These are phyloP conservation scores for Graphiopsis chlorocephala DNA, from an alignment of 2,329 filamentous ascomycete species.

Conservation along the genomic window DNA sequence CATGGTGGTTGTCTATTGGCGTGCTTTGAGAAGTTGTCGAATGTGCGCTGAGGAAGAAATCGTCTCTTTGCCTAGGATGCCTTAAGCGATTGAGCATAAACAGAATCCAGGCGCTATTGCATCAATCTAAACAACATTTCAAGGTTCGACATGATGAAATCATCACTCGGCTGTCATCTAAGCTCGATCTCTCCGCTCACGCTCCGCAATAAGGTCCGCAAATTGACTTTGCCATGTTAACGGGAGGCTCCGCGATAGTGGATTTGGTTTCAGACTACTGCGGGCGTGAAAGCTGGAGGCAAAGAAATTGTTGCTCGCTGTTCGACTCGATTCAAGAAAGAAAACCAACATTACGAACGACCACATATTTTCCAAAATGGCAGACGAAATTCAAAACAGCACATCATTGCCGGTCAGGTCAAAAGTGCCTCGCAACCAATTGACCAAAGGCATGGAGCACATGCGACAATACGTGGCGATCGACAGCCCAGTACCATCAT, in stretches of 20 bases:
- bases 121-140: not conserved
- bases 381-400: not conserved
- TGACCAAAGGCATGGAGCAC: constrained; percentile 53
- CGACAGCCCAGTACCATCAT: constrained; percentile 20
- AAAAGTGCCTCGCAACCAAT: constrained; percentile 41
- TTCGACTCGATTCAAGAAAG: constrained; percentile 9
- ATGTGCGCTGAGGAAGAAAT: not conserved
- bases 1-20: not conserved
- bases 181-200: not conserved
- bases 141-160: constrained; percentile 13
- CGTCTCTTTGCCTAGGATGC: not conserved
- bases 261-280: constrained; percentile 1
- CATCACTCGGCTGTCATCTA: constrained; percentile 4
- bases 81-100: not conserved
- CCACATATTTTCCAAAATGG: not conserved
- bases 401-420: constrained; percentile 5
- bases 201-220: constrained; percentile 12
- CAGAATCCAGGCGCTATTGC: not conserved
- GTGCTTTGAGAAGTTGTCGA: not conserved
- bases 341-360: not conserved
- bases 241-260: constrained; percentile 4
- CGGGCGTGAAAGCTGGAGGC: constrained; percentile 4
- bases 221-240: constrained; percentile 2
- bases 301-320: constrained; percentile 10
- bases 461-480: constrained; percentile 50